Evolutionary conservation across 2,329 filamentous ascomycete genomes (phyloP), one percentile per base, ranked within the genome.

Genomic region (Penicillium sp.): DNA sequence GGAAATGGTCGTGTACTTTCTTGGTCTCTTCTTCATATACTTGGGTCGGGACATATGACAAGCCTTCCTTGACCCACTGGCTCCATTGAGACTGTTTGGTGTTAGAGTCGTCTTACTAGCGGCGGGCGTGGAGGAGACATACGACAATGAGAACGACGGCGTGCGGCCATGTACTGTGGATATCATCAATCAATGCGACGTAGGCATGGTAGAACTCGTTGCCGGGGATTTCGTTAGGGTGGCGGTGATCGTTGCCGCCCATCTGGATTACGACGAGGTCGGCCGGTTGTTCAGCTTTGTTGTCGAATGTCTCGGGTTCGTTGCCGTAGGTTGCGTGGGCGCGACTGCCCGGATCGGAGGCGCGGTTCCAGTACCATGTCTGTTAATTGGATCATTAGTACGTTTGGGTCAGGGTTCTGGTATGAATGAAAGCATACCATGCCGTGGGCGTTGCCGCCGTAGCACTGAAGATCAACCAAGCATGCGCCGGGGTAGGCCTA

Each of bases 401-500:
- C 4, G 5, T 6, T 34, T 3, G 28, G 31, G 21, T n/a, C 15
- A 1, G 9, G 29, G 6, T 8, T 23, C 26, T 29, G 1, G 6
- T 5, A 36, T n/a, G n/a, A 10, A 9, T 8, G 18, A 28, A 16
- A n/a, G n/a, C 49, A 10, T 59, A 69, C 65, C 61, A 79, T 76
- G 15, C 79, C 79, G 34, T 74, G 69, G 6, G 71, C 70, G 39
- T 78, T 78, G 1, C 80, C 81, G 4, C 79, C 81, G 70, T 78
- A 85, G 67, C 82, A 85, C 45, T 79, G 62, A 49, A 80, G 74
- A 58, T 85, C 81, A 15, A 75, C 71, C 2, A 82, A 72, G 58
- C 82, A 85, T 45, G 83, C 82, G 4, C 82, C 82, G 0, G 82
- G 81, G 52, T 82, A 83, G n/a, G 66, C 64, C 67, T 69, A 29